Percentiles rank a stretch among this genome's conserved stretches.
phyloP scores from a whole-genome alignment of 495 filamentous ascomycete genomes.

The Opeltia flavorubescens region DNA sequence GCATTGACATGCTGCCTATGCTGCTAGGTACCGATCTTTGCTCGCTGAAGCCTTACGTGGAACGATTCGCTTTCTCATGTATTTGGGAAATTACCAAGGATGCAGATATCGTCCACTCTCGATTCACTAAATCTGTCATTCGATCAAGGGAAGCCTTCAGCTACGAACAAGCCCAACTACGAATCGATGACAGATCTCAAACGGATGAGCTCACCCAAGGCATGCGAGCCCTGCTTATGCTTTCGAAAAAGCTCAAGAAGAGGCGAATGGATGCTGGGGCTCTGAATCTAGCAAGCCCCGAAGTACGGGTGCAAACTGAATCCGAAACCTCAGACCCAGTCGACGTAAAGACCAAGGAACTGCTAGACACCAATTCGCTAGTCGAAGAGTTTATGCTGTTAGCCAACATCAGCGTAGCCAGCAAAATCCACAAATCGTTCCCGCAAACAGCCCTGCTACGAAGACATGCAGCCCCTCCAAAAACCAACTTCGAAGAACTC shows the following conservation, averaged over 20 bases:
- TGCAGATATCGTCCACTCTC: slow-evolving; percentile 65
- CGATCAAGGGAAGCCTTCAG: slow-evolving; percentile 95
- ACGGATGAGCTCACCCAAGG: slow-evolving; percentile 79
- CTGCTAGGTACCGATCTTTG: slow-evolving; percentile 91
- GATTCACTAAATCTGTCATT: slow-evolving; percentile 96
- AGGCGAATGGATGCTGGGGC: slow-evolving; percentile 95
- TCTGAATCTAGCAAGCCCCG: slow-evolving; percentile 84
- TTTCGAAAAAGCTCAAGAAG: slow-evolving; percentile 88
- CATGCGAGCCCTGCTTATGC: slow-evolving; percentile 73
- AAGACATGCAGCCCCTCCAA: slow-evolving; percentile 80
- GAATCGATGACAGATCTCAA: slow-evolving; percentile 77
- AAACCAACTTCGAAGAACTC: slow-evolving; percentile 91
- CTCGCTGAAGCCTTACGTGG: slow-evolving; percentile 93
- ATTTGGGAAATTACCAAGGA: slow-evolving; percentile 83
- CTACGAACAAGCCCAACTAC: slow-evolving; percentile 87
- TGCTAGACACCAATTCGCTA: slow-evolving; percentile 90
- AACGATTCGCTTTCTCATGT: slow-evolving; percentile 91
- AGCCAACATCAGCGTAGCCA: slow-evolving; percentile 86
- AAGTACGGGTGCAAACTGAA: slow-evolving; percentile 86
- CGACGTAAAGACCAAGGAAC: slow-evolving; percentile 87
- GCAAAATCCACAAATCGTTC: slow-evolving; percentile 76
- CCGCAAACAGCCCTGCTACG: slow-evolving; percentile 90
- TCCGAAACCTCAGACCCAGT: slow-evolving; percentile 91
- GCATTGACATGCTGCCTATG: slow-evolving; percentile 97
- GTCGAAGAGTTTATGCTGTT: slow-evolving; percentile 99